Evolutionary conservation across 805 yeast species (phyloP).

Genomic region (Candida pseudofarinosa): DNA sequence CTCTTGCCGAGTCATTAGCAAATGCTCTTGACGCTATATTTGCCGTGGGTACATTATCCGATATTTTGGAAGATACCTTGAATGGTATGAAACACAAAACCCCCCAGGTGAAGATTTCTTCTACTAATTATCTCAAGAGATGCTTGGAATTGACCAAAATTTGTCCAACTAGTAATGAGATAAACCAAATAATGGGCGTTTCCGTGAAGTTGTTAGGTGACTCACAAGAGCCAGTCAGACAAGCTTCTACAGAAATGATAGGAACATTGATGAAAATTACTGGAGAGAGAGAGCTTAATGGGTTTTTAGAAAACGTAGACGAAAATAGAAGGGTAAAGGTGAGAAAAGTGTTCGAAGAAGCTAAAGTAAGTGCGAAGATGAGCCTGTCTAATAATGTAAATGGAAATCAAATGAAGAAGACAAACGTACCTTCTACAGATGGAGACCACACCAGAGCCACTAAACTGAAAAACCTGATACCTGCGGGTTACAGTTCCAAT

Average conservation of each 20-base stretch:
- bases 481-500: neutral
- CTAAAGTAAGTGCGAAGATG: slow-evolving; percentile 45
- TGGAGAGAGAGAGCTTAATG: slow-evolving; percentile 65
- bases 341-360: slow-evolving; percentile 50
- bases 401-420: neutral
- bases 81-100: slow-evolving; percentile 68
- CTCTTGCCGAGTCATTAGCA: slow-evolving; percentile 69
- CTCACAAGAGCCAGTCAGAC: slow-evolving; percentile 79
- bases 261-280: slow-evolving; percentile 82
- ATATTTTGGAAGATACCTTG: slow-evolving; percentile 56
- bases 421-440: neutral
- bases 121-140: slow-evolving; percentile 60
- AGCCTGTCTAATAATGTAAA: neutral
- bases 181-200: slow-evolving; percentile 52
- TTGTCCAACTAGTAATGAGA: slow-evolving; percentile 50
- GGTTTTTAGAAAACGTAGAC: slow-evolving; percentile 66
- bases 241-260: slow-evolving; percentile 68
- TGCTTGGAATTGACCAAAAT: slow-evolving; percentile 50
- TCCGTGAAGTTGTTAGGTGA: slow-evolving; percentile 70
- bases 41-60: slow-evolving; percentile 44
- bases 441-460: neutral
- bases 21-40: slow-evolving; percentile 65
- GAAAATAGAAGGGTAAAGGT: slow-evolving; percentile 69
- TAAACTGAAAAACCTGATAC: neutral
- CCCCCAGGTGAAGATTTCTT: slow-evolving; percentile 74